Percentiles rank a stretch among this genome's conserved stretches.
Evolutionary conservation across 345 rosid genomes (phyloP).

Genomic region (Excoecaria agallocha): DNA sequence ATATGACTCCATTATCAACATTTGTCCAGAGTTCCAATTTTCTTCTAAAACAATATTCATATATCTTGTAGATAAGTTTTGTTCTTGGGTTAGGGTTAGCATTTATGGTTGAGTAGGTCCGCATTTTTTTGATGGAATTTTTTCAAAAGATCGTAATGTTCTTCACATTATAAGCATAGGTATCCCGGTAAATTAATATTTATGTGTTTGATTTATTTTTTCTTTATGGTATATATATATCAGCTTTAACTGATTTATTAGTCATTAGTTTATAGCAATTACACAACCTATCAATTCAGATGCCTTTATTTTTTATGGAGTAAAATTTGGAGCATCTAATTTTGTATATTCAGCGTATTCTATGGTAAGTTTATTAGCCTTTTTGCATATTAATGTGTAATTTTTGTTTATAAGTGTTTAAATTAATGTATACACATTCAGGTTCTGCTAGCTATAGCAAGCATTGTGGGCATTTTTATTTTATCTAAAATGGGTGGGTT

Average conservation of each 20-base stretch:
- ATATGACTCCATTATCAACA: too few species aligned
- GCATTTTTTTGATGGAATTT: slow-evolving; percentile 62
- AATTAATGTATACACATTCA: slow-evolving; percentile 20
- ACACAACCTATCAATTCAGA: slow-evolving; percentile 91
- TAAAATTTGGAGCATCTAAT: slow-evolving; percentile 94
- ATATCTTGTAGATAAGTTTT: slow-evolving; percentile 63
- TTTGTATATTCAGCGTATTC: slow-evolving; percentile 88
- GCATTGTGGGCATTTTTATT: slow-evolving; percentile 52
- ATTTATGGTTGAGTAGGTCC: slow-evolving; percentile 56
- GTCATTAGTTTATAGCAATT: slow-evolving; percentile 82
- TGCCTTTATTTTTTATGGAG: slow-evolving; percentile 89
- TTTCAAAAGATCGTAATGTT: slow-evolving; percentile 70
- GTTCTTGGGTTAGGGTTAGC: slow-evolving; percentile 77
- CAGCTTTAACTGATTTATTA: background rate
- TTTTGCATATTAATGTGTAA: background rate
- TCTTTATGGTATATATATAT: background rate
- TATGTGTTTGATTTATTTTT: background rate
- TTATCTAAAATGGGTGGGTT: slow-evolving; percentile 66
- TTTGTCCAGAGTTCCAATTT: background rate
- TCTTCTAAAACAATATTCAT: background rate
- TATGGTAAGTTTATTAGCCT: slow-evolving; percentile 39
- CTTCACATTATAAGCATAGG: slow-evolving; percentile 65
- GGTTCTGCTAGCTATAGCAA: slow-evolving; percentile 62
- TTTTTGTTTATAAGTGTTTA: background rate
- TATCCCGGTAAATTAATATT: slow-evolving; percentile 56